These are phyloP conservation scores for Cercospora nicotianae DNA, from an alignment of 2,329 filamentous ascomycete genomes.

Conservation along the genomic window DNA sequence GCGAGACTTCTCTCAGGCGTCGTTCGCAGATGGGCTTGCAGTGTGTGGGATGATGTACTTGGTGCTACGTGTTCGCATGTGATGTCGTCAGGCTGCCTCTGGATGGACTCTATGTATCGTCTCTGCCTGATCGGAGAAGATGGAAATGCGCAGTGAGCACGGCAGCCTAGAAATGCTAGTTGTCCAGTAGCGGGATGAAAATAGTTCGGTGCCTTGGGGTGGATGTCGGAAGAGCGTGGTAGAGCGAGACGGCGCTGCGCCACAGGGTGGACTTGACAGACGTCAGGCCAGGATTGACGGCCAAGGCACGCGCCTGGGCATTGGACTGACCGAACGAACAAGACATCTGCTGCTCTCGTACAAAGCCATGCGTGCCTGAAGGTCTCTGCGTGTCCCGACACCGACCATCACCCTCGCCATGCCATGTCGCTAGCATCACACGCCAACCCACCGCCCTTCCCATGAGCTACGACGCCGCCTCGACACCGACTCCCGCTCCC, in stretches of 20 bases:
- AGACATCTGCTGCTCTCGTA: not conserved
- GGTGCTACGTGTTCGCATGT: constrained; percentile 7
- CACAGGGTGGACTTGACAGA: not conserved
- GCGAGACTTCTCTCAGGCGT: not conserved
- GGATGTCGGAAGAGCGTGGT: not conserved
- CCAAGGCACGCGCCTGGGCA: not conserved
- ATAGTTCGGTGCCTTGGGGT: not conserved
- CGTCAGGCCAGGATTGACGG: constrained; percentile 2
- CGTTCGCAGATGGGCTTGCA: not conserved
- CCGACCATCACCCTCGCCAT: not conserved
- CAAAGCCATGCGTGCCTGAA: not conserved
- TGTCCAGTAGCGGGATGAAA: not conserved
- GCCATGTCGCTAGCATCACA: constrained; percentile 6
- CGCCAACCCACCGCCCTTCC: not conserved
- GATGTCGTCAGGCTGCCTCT: not conserved
- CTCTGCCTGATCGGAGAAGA: not conserved
- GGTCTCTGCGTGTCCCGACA: not conserved
- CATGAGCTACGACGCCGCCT: not conserved
- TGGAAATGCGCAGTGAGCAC: not conserved
- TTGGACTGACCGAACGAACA: not conserved
- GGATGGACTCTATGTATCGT: not conserved
- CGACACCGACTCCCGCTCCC: constrained; percentile 1
- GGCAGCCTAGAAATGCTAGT: not conserved
- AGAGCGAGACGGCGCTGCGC: not conserved
- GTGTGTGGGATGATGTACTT: not conserved